Base-by-base conservation (phyloP, 83 land plant genomes). In the Diphasiastrum complanatum region DNA sequence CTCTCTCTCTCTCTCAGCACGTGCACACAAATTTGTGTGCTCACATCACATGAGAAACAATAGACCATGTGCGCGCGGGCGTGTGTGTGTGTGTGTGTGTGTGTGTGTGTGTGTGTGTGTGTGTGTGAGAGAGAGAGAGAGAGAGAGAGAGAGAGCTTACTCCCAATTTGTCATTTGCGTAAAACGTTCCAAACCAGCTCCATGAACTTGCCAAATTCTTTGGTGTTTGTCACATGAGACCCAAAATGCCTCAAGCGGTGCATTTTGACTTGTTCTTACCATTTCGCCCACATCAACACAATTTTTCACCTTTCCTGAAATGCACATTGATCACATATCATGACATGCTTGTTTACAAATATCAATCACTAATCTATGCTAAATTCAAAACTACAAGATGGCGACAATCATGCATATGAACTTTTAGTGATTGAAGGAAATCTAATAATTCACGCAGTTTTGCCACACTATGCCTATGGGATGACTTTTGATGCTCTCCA, bases 131-230 rank as follows among this genome's bases (percentile, higher is more conserved):
- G 6, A 52, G 14, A 45, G 4, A 57, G 18, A 10, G 16, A 45
- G 26, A 46, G 27, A 41, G 5, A 61, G 23, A 55, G 32, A 28
- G 26, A n/a, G 40, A n/a, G 62, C 84, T 40, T 73, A 90, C 97
- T 83, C 74, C 97, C 97, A 91, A 55, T 91, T 91, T 24, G 93
- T 91, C 97, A 91, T 91, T 64, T 91, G 92, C 48, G 82, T 84
- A 70, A 91, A 91, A 12, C 93, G 88, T 45, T 86, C 71, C 37
- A 91, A 63, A 25, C 97, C 97, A 43, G 78, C 68, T 69, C 97
- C 97, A 67, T 38, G 46, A 19, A 91, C 93, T 67, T 80, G 71
- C 97, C 97, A 91, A 23, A 81, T 72, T 34, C 61, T 72, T 4
- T 75, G 48, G 49, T 62, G 53, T 32, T 60, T 62, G 51, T 86